These are phyloP conservation scores for Diplosphaera chodatii DNA, from an alignment of 139 green algal species.

Conservation along the genomic window DNA sequence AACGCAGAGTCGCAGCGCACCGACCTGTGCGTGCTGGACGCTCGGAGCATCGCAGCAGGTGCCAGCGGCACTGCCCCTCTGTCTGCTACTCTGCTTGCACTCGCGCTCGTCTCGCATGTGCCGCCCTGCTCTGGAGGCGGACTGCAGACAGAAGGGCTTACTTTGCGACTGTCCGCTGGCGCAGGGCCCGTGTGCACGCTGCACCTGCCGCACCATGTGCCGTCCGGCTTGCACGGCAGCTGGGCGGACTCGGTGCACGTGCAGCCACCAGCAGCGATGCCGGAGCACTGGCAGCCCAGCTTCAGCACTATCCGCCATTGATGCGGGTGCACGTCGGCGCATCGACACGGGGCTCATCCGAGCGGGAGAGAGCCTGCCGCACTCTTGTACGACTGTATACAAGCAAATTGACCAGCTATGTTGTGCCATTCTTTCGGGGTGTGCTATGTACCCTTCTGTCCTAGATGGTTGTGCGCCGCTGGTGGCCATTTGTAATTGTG, in stretches of 20 bases:
- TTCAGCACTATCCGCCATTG: background rate
- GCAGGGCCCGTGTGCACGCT: background rate
- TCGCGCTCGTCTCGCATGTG: too few species aligned
- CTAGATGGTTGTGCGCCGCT: too few species aligned
- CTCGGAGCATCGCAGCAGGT: background rate
- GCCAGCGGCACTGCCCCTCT: background rate
- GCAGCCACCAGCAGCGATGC: background rate
- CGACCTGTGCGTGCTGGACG: constrained; percentile 38
- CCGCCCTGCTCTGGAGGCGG: too few species aligned
- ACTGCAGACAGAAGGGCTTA: too few species aligned
- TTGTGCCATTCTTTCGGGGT: too few species aligned
- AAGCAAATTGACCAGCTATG: too few species aligned
- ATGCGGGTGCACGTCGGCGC: background rate
- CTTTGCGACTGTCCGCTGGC: background rate
- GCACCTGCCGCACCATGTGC: background rate
- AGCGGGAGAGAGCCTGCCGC: too few species aligned
- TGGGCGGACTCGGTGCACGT: background rate
- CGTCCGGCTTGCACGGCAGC: background rate
- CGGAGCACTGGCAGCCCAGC: background rate
- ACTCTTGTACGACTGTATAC: too few species aligned
- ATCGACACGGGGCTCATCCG: too few species aligned
- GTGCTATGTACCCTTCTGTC: too few species aligned
- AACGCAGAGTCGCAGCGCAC: constrained; percentile 7
- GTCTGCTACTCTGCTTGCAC: background rate
- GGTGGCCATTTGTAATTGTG: too few species aligned